Conservation (phyloP, 345 rosid species). For the Populus alba region DNA sequence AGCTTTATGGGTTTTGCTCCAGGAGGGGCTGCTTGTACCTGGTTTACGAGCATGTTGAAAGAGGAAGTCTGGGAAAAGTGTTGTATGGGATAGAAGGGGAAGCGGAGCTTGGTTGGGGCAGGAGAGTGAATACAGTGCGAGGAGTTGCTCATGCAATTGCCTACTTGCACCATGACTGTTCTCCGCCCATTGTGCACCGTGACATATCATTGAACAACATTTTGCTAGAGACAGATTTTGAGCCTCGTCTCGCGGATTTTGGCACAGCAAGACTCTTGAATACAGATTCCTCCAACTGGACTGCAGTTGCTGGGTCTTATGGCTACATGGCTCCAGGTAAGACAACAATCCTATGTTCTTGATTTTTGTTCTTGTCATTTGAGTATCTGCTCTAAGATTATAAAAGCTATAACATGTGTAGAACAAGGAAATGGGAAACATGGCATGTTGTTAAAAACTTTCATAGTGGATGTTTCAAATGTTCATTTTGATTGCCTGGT, state of each 20-base stretch:
- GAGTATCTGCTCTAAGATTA: neutral
- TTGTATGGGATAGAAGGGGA: constrained; percentile 41
- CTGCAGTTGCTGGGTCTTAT: constrained; percentile 56
- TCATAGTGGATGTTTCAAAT: neutral
- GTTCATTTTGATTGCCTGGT: neutral
- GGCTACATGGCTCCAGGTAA: constrained; percentile 87
- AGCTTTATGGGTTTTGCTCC: constrained; percentile 64
- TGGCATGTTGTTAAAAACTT: no score
- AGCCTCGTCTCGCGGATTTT: constrained; percentile 60
- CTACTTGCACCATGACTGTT: constrained; percentile 70
- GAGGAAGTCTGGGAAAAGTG: constrained; percentile 49
- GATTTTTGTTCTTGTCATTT: neutral
- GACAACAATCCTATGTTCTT: neutral
- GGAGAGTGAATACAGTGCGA: constrained; percentile 43
- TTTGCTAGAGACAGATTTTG: constrained; percentile 50
- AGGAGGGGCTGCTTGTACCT: constrained; percentile 42
- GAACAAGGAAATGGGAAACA: no score
- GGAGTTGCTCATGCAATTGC: constrained; percentile 72
- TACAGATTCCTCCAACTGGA: constrained; percentile 58
- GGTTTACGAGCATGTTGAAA: constrained; percentile 58
- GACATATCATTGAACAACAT: constrained; percentile 57
- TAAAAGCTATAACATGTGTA: neutral
- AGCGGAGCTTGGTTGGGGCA: constrained; percentile 42
- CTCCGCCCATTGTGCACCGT: constrained; percentile 58
- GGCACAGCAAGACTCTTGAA: constrained; percentile 60